Evolutionary conservation across 352 stramenopile genomes (phyloP), one percentile per base, ranked within the genome.

Genomic region (Phytophthora sojae): DNA sequence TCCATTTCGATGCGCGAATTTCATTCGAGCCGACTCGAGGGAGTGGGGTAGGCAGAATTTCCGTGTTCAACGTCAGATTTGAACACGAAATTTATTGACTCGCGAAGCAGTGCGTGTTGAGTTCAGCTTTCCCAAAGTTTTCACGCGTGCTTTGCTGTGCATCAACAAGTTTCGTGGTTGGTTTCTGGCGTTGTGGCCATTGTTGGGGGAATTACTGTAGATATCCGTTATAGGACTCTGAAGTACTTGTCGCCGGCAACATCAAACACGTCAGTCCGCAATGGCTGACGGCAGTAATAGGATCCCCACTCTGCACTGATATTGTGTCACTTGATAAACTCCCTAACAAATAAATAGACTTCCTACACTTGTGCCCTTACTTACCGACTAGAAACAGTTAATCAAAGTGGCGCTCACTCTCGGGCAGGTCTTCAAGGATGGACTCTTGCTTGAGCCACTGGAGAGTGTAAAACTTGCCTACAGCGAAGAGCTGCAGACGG

Each of bases 391-490:
- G 35, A 69, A 42, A 61, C 67, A 75, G 47, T 71, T 60, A 75
- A 35, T 71, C 62, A 64, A 57, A 75, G 51, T 74, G 58, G 42
- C 54, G 65, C 50, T 73, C 70, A 30, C 70, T 77, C 59, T 77
- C 64, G 6, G 70, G 65, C 12, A 74, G 19, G 65, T 77, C 70
- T 59, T 64, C 64, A 19, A 39, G 17, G 5, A 64, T 67, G 25
- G 45, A 49, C 32, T 75, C 54, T 19, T 73, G 51, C 49, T 82
- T 82, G 17, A 82, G 60, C 75, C 75, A 82, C 15, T 71, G 58
- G 29, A 77, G 26, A 3, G 73, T 69, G 59, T 82, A 79, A 53
- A 82, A 82, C 60, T 79, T 82, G 67, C 69, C 71, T 12, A 77
- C 62, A 23, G 75, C 75, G 54, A 74, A 82, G 50, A 82, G 32